Base-by-base conservation (phyloP, 495 filamentous ascomycete species). In the Podospora australis region DNA sequence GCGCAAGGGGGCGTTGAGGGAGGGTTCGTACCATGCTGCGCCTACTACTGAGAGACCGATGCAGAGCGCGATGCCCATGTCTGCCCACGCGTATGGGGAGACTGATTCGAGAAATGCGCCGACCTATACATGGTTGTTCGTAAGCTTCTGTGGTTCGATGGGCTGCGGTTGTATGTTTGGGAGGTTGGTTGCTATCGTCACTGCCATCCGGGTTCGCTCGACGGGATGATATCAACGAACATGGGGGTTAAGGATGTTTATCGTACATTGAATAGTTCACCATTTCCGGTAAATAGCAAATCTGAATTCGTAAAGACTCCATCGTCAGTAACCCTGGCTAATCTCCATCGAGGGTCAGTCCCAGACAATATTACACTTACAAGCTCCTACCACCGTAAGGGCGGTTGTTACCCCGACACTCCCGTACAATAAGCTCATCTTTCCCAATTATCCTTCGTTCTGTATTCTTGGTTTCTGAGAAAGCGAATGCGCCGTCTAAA, bases 271-370 rank as follows among this genome's bases (percentile, higher is more conserved):
- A 97, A 99, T 28, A 81, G 74, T 78, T 99, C 94, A 53, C 94
- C 92, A 60, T 90, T 88, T 44, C 88, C 90, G 57, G 89, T 91
- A 64, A 99, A 95, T 50, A 99, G 86, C 86, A 99, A 88, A 71
- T 99, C 94, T 98, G 54, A 65, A n/a, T n/a, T n/a, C n/a, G n/a
- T 32, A 16, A 46, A 26, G 17, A 29, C 14, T n/a, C 2, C 10
- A n/a, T n/a, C n/a, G n/a, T n/a, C n/a, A n/a, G n/a, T n/a, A n/a
- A n/a, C n/a, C n/a, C n/a, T n/a, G n/a, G n/a, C n/a, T n/a, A n/a
- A n/a, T n/a, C n/a, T n/a, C n/a, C n/a, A n/a, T n/a, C n/a, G n/a
- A n/a, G n/a, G n/a, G n/a, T n/a, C n/a, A n/a, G n/a, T n/a, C n/a
- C n/a, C n/a, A n/a, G n/a, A n/a, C n/a, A n/a, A n/a, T n/a, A n/a